Conservation (phyloP, 257 asterid genomes). For the Cynanchum wilfordii region DNA sequence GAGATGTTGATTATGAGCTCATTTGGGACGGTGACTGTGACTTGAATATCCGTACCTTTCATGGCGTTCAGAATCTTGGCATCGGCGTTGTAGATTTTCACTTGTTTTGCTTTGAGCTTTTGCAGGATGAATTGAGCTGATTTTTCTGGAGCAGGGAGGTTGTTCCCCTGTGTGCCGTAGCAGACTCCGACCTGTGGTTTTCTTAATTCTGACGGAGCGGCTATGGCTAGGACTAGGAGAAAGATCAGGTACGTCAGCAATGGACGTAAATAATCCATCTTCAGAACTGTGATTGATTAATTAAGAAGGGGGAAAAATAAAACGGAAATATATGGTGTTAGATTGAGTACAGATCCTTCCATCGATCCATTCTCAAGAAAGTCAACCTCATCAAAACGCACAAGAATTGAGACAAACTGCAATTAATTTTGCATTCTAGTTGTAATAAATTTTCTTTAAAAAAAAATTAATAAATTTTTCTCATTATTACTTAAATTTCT, state of each 20-base stretch:
- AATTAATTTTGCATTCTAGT: neutral
- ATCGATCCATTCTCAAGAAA: neutral
- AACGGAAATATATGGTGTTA: neutral
- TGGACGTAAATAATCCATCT: neutral
- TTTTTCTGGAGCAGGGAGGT: slow-evolving; percentile 15
- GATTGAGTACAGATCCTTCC: slow-evolving; percentile 1
- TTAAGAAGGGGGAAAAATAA: neutral
- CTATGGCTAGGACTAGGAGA: slow-evolving; percentile 6
- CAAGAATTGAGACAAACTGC: neutral
- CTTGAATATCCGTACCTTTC: slow-evolving; percentile 44
- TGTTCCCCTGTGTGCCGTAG: slow-evolving; percentile 17
- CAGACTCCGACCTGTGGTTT: slow-evolving; percentile 18
- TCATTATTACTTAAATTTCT: too few species aligned
- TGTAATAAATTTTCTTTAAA: too few species aligned
- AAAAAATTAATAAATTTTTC: too few species aligned
- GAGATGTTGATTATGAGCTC: slow-evolving; percentile 46
- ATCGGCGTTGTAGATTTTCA: slow-evolving; percentile 57
- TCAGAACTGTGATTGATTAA: neutral
- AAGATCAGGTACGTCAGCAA: neutral
- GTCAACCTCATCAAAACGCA: neutral
- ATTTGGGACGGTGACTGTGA: slow-evolving; percentile 57
- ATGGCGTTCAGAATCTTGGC: slow-evolving; percentile 51
- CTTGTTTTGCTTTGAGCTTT: slow-evolving; percentile 26
- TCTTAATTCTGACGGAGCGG: neutral
- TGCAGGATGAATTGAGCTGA: slow-evolving; percentile 14